Base-by-base conservation (phyloP, 225 moss, liverwort and hornwort genomes). In the Anthoceros angustus region DNA sequence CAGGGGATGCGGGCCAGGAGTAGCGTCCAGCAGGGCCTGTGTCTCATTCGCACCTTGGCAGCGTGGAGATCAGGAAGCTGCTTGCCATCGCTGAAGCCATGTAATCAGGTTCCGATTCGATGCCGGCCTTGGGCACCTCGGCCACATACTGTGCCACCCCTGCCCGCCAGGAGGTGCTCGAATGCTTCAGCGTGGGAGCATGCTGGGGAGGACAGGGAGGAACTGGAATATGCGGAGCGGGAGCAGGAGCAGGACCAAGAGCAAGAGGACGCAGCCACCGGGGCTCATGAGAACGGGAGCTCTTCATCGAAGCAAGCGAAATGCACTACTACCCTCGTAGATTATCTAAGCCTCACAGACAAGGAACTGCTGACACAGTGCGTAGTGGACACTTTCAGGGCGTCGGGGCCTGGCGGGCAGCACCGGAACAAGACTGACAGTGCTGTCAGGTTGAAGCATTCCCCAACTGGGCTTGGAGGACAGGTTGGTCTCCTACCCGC, bases 341-440 rank as follows among this genome's bases (percentile, higher is more conserved):
- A 77, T 43, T 81, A 73, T 25, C 62, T 81, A n/a, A 39, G 67
- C 23, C 67, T 78, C 50, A 69, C 81, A 15, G 81, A 81, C 69
- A 73, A 75, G 43, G 84, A 88, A 67, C 72, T 95, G 63, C 76
- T 85, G 67, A 48, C 71, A 42, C 86, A 91, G 72, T 95, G 94
- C 67, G 82, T 85, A 73, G 79, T 91, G 82, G 91, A 95, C 70
- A 86, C 91, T 15, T 80, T 83, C 55, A 78, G 91, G 64, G 86
- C 85, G 8, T 95, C 94, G 50, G 94, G 94, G 38, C 88, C 94
- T 8, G 94, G 94, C 67, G 94, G 94, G 55, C 94, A 95, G 71
- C 94, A 95, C 55, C 81, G 94, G 15, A 95, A 95, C 55, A 95
- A 91, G 66, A 95, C 91, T 5, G 94, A 95, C 50, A 85, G 88